A percentile compares a stretch with the other conserved stretches of the same genome.
Conservation (phyloP, 2,329 filamentous ascomycete species). For the Pyrenophora tritici-repentis region DNA sequence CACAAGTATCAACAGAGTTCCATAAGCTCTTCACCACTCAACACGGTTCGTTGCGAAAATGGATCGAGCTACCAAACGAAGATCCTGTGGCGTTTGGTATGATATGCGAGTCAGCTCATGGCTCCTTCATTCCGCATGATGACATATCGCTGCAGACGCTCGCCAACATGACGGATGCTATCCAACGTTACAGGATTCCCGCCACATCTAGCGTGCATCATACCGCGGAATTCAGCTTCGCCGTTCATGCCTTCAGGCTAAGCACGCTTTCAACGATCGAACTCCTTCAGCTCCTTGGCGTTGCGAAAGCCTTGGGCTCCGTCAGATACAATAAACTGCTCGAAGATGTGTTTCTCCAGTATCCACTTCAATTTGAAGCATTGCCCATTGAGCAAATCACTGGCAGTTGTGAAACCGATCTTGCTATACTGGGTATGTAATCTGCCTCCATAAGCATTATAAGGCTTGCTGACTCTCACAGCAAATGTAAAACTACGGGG, state of each 20-base stretch:
- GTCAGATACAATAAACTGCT: constrained; percentile 3
- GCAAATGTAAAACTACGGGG: constrained; percentile 8
- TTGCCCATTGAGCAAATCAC: background rate
- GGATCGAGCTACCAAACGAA: constrained; percentile 7
- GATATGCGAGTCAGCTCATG: constrained; percentile 14
- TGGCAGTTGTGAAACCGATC: background rate
- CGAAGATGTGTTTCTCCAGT: constrained; percentile 8
- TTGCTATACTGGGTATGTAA: constrained; percentile 8
- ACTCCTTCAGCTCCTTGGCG: constrained; percentile 8
- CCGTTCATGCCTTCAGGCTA: constrained; percentile 6
- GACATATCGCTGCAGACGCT: constrained; percentile 14
- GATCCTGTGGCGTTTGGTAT: constrained; percentile 7
- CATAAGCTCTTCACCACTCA: constrained; percentile 7
- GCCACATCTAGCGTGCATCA: constrained; percentile 1
- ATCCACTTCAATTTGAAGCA: background rate
- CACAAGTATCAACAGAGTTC: constrained; percentile 6
- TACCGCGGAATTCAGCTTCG: constrained; percentile 9
- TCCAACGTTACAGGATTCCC: constrained; percentile 10
- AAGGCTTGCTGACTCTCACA: constrained; percentile 2
- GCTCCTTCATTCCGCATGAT: constrained; percentile 9
- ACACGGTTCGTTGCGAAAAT: background rate
- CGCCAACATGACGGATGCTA: constrained; percentile 2
- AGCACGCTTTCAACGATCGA: constrained; percentile 4
- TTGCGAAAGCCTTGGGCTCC: constrained; percentile 6
- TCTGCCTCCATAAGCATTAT: background rate